Conservation (phyloP, 73 alveolate genomes). For the Blepharisma japonicum region DNA sequence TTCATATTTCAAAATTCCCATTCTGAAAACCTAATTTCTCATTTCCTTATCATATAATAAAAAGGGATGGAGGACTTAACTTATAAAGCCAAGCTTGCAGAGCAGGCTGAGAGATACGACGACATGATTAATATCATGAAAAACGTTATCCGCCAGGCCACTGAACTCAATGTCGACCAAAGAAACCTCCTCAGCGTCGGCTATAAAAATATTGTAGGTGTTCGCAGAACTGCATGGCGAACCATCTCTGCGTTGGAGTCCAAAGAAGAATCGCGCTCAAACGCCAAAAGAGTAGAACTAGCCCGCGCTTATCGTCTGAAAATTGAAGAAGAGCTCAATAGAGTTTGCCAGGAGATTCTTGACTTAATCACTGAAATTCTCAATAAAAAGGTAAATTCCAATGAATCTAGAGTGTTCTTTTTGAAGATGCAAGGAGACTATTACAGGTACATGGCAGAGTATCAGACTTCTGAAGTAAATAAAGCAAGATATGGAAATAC, state of each 20-base stretch:
- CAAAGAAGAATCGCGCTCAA: neutral
- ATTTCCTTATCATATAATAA: too few species aligned
- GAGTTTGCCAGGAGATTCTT: neutral
- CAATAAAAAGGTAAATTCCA: neutral
- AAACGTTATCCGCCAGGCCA: slow-evolving; percentile 29
- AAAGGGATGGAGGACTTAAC: neutral
- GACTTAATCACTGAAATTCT: neutral
- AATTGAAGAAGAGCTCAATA: slow-evolving; percentile 22
- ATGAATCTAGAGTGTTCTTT: slow-evolving; percentile 43
- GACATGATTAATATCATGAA: slow-evolving; percentile 53
- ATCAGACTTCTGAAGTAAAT: slow-evolving; percentile 31
- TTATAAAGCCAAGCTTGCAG: slow-evolving; percentile 63
- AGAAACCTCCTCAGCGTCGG: slow-evolving; percentile 60
- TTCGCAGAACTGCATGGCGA: slow-evolving; percentile 60
- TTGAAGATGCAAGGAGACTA: slow-evolving; percentile 60
- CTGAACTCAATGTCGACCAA: slow-evolving; percentile 30
- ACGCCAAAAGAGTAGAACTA: neutral
- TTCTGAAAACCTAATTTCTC: too few species aligned
- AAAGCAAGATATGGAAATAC: slow-evolving; percentile 31
- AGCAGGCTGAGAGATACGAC: slow-evolving; percentile 64
- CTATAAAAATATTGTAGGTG: slow-evolving; percentile 67
- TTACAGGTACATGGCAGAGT: slow-evolving; percentile 53
- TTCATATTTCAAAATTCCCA: too few species aligned
- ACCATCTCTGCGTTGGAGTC: slow-evolving; percentile 37
- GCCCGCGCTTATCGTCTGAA: neutral